These are phyloP conservation scores for Penicillium flavigenum DNA, from an alignment of 495 filamentous ascomycete species.

Conservation along the genomic window DNA sequence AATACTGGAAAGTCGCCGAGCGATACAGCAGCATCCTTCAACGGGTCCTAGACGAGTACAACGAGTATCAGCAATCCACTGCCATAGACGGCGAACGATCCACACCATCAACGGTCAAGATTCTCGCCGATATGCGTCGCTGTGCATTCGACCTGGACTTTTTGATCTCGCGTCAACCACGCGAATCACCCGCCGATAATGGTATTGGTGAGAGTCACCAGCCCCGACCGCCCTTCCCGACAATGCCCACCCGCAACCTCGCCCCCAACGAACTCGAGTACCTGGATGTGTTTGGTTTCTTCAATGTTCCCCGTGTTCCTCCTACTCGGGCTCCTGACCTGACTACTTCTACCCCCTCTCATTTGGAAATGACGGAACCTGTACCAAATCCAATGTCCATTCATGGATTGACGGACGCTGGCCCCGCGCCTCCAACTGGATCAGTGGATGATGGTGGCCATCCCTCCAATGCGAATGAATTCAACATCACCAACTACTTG, in stretches of 20 bases:
- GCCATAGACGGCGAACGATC: conserved; percentile 60
- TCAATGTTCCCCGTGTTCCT: conserved; percentile 79
- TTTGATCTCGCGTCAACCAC: conserved; percentile 78
- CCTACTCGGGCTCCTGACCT: conserved; percentile 33
- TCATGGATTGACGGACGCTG: conserved; percentile 35
- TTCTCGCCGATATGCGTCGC: conserved; percentile 84
- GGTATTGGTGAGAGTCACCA: conserved; percentile 30
- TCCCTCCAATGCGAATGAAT: conserved; percentile 39
- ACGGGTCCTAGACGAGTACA: conserved; percentile 80
- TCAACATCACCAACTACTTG: conserved; percentile 51
- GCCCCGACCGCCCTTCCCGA: conserved; percentile 23
- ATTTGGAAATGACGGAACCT: conserved; percentile 34
- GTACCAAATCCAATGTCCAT: conserved; percentile 45
- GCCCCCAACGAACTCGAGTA: conserved; percentile 82
- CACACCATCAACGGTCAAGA: conserved; percentile 77
- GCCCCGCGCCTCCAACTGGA: conserved; percentile 14
- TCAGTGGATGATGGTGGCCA: conserved; percentile 28
- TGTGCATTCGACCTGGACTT: conserved; percentile 83
- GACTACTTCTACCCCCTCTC: not conserved
- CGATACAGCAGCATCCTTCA: conserved; percentile 78
- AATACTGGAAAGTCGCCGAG: conserved; percentile 79
- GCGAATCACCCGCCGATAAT: conserved; percentile 44
- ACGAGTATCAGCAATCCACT: conserved; percentile 66
- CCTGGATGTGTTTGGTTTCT: conserved; percentile 91
- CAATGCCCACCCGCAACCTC: conserved; percentile 53